Conservation (phyloP, 371 early-diverging fungal species). For the Mortierella polycephala region DNA sequence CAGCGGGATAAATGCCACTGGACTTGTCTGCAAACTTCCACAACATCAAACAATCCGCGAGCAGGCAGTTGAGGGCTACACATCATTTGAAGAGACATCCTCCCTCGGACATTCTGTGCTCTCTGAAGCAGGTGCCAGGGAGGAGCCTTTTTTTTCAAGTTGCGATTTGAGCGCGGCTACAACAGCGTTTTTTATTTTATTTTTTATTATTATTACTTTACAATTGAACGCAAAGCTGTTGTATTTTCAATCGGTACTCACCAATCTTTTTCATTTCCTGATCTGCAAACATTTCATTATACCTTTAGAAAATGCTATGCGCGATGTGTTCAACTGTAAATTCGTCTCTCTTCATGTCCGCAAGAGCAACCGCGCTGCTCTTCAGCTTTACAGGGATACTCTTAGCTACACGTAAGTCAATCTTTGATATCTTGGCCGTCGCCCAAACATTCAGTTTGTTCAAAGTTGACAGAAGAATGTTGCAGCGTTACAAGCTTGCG, state of each 20-base stretch:
- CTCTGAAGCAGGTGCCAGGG: no score
- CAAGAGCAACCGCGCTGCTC: conserved; percentile 93
- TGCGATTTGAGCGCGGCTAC: no score
- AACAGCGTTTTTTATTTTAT: no score
- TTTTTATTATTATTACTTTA: no score
- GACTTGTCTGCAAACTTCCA: conserved; percentile 20
- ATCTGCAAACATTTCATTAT: background rate
- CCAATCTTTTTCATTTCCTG: background rate
- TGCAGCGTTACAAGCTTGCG: no score
- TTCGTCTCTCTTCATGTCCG: conserved; percentile 95
- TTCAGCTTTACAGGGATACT: conserved; percentile 91
- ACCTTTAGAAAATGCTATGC: conserved; percentile 83
- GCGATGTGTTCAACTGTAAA: conserved; percentile 86
- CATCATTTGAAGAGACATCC: background rate
- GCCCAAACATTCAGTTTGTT: no score
- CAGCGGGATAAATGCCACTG: conserved; percentile 24
- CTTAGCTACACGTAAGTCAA: conserved; percentile 84
- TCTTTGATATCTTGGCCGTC: background rate
- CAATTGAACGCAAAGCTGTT: no score
- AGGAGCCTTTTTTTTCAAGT: no score
- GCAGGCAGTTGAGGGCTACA: background rate
- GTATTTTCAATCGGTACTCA: no score
- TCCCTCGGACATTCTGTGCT: no score
- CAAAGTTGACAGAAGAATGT: no score
- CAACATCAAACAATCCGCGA: conserved; percentile 4